Conservation (phyloP, 2,329 filamentous ascomycete genomes). For the Penicillium sp. region DNA sequence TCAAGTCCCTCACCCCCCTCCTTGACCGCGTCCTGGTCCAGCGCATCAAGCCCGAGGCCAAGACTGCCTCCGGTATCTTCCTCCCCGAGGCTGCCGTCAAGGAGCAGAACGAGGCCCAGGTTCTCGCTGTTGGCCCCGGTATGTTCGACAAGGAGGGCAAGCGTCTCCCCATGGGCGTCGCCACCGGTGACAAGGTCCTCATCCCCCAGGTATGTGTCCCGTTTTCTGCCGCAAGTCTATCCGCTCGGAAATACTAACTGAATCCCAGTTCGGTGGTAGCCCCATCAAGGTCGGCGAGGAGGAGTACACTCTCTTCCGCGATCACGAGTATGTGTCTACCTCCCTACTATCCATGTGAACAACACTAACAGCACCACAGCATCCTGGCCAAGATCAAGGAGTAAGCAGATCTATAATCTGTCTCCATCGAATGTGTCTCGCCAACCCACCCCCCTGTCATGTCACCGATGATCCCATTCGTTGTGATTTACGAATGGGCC, state of each 20-base stretch:
- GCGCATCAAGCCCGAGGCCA: conserved; percentile 94
- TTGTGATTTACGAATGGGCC: conserved; percentile 18
- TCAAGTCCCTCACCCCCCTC: conserved; percentile 92
- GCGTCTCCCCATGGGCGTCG: conserved; percentile 80
- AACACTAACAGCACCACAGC: conserved; percentile 51
- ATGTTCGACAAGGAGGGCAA: conserved; percentile 85
- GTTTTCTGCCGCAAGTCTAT: not conserved
- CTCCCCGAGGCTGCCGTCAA: conserved; percentile 95
- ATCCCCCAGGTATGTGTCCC: conserved; percentile 77
- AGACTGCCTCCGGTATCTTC: conserved; percentile 96
- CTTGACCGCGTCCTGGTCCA: conserved; percentile 98
- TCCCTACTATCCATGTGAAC: not conserved
- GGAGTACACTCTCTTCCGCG: conserved; percentile 93
- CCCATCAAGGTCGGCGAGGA: conserved; percentile 97
- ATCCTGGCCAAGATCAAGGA: conserved; percentile 99
- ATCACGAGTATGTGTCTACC: conserved; percentile 80
- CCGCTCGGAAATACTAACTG: conserved; percentile 19
- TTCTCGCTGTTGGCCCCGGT: conserved; percentile 91
- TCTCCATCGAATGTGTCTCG: conserved; percentile 17
- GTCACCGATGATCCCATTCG: conserved; percentile 6
- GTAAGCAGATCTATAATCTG: conserved; percentile 54
- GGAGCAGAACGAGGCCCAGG: conserved; percentile 97
- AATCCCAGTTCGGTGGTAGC: conserved; percentile 78
- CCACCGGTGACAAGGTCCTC: conserved; percentile 85
- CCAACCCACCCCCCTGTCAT: conserved; percentile 13